Evolutionary conservation across 2,329 filamentous ascomycete species (phyloP).

Genomic region (Curvularia sp.): DNA sequence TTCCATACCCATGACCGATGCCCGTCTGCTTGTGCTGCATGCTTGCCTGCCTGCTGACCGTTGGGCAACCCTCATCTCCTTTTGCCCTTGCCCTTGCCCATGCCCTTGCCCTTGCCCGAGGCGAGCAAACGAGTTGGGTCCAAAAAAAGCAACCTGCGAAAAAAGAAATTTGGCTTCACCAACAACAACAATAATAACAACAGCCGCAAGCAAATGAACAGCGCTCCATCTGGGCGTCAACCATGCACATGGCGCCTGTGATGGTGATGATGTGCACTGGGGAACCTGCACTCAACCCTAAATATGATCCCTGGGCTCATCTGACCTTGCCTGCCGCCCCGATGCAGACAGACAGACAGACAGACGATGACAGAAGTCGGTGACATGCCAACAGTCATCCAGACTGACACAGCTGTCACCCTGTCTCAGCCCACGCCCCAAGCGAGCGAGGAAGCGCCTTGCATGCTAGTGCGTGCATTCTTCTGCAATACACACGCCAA

Average conservation of each 20-base stretch:
- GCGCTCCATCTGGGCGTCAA: not conserved
- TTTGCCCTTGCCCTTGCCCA: not conserved
- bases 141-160: conserved; percentile 1
- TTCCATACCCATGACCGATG: not conserved
- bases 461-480: conserved; percentile 15
- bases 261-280: not conserved
- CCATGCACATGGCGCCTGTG: not conserved
- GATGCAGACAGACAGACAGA: not conserved
- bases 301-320: not conserved
- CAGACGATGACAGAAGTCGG: not conserved
- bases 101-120: not conserved
- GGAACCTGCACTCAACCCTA: not conserved
- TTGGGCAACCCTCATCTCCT: not conserved
- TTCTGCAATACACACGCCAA: no score
- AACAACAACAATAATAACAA: not conserved
- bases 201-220: no score
- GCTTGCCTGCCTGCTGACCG: not conserved
- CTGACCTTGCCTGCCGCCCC: conserved; percentile 7
- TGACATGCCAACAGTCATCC: not conserved
- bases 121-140: not conserved
- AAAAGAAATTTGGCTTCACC: not conserved
- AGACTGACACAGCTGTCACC: conserved; percentile 8
- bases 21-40: not conserved
- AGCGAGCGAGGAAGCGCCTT: conserved; percentile 26
- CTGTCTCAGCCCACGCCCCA: conserved; percentile 31